These are phyloP conservation scores for Phyllosticta citrichinensis DNA, from an alignment of 2,329 filamentous ascomycete species.

Conservation along the genomic window DNA sequence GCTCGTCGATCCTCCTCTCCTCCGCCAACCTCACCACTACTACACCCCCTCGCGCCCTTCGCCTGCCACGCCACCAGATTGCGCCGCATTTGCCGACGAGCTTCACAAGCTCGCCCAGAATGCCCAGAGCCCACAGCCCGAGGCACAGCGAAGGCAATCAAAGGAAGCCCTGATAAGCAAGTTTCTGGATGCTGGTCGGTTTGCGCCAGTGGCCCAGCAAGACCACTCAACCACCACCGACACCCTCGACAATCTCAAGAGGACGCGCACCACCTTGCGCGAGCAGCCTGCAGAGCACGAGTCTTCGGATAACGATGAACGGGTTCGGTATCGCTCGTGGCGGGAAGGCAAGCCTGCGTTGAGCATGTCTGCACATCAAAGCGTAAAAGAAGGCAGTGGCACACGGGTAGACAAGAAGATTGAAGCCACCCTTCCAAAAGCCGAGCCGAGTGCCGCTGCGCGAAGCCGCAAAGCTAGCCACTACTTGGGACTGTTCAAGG, in stretches of 20 bases:
- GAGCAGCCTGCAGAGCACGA: slow-evolving; percentile 13
- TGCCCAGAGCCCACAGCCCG: not conserved
- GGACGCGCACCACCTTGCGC: slow-evolving; percentile 23
- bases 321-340: slow-evolving; percentile 40
- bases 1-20: slow-evolving; percentile 23
- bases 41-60: slow-evolving; percentile 13
- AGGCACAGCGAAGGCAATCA: not conserved
- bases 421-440: slow-evolving; percentile 51
- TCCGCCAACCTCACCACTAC: slow-evolving; percentile 22
- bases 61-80: slow-evolving; percentile 4
- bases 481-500: slow-evolving; percentile 55
- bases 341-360: slow-evolving; percentile 37
- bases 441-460: slow-evolving; percentile 43
- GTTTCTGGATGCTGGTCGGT: not conserved
- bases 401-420: slow-evolving; percentile 51
- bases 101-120: slow-evolving; percentile 7
- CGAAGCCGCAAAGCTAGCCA: slow-evolving; percentile 57
- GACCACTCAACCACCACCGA: slow-evolving; percentile 13
- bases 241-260: not conserved
- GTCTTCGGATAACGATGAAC: slow-evolving; percentile 28
- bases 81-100: slow-evolving; percentile 6
- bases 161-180: slow-evolving; percentile 20
- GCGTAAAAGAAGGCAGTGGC: slow-evolving; percentile 32
- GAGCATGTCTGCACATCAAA: slow-evolving; percentile 26
- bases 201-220: slow-evolving; percentile 6